These are phyloP conservation scores for Botrytis pseudocinerea DNA, from an alignment of 2,329 filamentous ascomycete species.

Conservation along the genomic window DNA sequence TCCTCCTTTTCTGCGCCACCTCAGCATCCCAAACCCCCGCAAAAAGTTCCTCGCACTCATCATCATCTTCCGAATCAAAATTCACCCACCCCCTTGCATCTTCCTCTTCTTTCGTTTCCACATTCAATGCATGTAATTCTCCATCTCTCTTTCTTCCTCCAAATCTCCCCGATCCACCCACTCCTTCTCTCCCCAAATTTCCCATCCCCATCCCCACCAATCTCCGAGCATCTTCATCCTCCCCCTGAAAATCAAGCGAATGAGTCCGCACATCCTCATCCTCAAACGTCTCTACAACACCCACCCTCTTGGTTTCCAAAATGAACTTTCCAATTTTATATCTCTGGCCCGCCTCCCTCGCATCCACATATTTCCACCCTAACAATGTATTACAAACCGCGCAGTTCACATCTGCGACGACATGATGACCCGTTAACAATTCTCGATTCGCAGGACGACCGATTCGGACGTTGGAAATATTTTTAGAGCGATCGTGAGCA, in stretches of 20 bases:
- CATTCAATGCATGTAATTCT: neutral
- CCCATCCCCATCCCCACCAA: constrained; percentile 62
- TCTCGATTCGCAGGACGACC: constrained; percentile 57
- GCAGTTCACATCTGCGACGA: constrained; percentile 64
- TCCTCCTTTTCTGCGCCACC: constrained; percentile 37
- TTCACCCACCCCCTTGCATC: constrained; percentile 56
- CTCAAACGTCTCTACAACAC: constrained; percentile 56
- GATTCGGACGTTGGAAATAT: constrained; percentile 57
- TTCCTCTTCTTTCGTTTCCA: constrained; percentile 31
- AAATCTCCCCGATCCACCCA: constrained; percentile 45
- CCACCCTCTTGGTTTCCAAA: constrained; percentile 60
- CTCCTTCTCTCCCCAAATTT: constrained; percentile 61
- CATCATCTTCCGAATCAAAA: constrained; percentile 55
- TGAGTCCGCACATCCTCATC: constrained; percentile 39
- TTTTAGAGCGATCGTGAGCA: constrained; percentile 23
- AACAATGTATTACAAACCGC: constrained; percentile 55
- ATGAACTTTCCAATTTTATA: constrained; percentile 73
- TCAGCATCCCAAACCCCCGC: constrained; percentile 60
- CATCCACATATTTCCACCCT: constrained; percentile 70
- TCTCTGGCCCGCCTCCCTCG: constrained; percentile 57
- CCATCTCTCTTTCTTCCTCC: constrained; percentile 45
- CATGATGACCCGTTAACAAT: constrained; percentile 62
- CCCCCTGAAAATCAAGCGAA: constrained; percentile 2
- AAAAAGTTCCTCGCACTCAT: constrained; percentile 68
- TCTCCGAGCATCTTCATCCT: constrained; percentile 55